Conservation (phyloP, 768 basidiomycete genomes). For the Mycena floridula region DNA sequence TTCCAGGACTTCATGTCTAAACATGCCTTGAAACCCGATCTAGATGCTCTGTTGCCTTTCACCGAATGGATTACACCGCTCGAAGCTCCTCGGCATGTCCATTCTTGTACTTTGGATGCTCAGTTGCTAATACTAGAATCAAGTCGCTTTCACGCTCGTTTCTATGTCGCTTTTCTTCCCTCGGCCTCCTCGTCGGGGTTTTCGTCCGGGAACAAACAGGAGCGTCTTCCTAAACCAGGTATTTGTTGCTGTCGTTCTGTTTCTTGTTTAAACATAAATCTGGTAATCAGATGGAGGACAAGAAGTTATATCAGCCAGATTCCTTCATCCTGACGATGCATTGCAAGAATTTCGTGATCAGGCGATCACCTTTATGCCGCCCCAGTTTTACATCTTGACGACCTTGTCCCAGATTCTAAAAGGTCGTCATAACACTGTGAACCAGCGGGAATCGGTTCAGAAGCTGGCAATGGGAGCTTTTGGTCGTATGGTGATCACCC, state of each 20-base stretch:
- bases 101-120: background rate
- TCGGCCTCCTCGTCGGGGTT: slow-evolving; percentile 37
- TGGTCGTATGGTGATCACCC: slow-evolving; percentile 57
- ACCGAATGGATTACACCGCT: slow-evolving; percentile 73
- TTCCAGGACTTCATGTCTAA: slow-evolving; percentile 50
- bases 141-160: slow-evolving; percentile 62
- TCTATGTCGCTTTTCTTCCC: slow-evolving; percentile 60
- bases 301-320: slow-evolving; percentile 67
- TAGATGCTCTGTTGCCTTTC: slow-evolving; percentile 52
- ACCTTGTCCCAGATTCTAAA: slow-evolving; percentile 51
- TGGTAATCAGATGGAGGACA: slow-evolving; percentile 46
- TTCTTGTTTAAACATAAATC: background rate
- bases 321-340: slow-evolving; percentile 48
- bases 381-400: slow-evolving; percentile 65
- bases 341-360: slow-evolving; percentile 44
- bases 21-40: slow-evolving; percentile 37
- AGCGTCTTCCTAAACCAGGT: slow-evolving; percentile 57
- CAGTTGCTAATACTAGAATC: background rate
- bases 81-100: slow-evolving; percentile 40
- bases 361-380: slow-evolving; percentile 61
- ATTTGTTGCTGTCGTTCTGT: slow-evolving; percentile 1
- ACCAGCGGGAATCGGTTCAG: slow-evolving; percentile 40
- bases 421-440: slow-evolving; percentile 31
- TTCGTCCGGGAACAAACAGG: slow-evolving; percentile 47
- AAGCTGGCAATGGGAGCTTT: slow-evolving; percentile 48